Conservation (phyloP, 2,329 filamentous ascomycete genomes). For the Phialemoniopsis sp. region DNA sequence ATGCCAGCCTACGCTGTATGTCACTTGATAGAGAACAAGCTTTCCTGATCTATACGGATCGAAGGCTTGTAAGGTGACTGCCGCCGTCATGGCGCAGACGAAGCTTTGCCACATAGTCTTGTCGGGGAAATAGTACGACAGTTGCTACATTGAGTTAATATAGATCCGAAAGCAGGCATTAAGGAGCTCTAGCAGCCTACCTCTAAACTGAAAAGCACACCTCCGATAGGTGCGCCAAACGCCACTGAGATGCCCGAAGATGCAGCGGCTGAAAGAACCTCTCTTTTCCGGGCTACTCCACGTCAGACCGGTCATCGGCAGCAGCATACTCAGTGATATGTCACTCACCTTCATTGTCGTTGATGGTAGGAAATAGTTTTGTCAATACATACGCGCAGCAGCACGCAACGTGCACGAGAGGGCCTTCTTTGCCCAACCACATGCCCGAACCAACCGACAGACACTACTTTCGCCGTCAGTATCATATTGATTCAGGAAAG, state of each 20-base stretch:
- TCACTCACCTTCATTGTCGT: conserved; percentile 73
- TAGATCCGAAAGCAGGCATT: conserved; percentile 4
- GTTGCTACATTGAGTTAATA: conserved; percentile 50
- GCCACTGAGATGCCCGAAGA: conserved; percentile 91
- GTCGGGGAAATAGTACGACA: conserved; percentile 97
- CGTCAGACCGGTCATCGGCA: conserved; percentile 16
- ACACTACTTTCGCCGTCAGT: conserved; percentile 50
- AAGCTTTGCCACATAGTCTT: conserved; percentile 99
- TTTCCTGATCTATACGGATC: conserved; percentile 96
- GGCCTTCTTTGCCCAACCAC: conserved; percentile 96
- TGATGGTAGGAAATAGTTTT: conserved; percentile 78
- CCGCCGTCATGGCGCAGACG: conserved; percentile 98
- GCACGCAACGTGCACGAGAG: conserved; percentile 92
- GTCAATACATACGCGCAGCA: conserved; percentile 94
- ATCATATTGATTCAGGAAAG: conserved; percentile 7
- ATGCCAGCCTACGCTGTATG: conserved; percentile 88
- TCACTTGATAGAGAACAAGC: conserved; percentile 92
- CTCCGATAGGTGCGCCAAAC: conserved; percentile 90
- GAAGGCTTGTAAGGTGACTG: conserved; percentile 85
- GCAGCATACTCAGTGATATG: neutral
- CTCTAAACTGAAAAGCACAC: conserved; percentile 93
- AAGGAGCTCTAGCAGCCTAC: conserved; percentile 30
- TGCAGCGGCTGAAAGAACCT: conserved; percentile 87
- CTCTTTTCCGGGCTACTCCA: conserved; percentile 75
- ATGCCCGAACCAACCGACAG: conserved; percentile 89